phyloP scores from a whole-genome alignment of 2,329 filamentous ascomycete species.

The Onygenales sp. region DNA sequence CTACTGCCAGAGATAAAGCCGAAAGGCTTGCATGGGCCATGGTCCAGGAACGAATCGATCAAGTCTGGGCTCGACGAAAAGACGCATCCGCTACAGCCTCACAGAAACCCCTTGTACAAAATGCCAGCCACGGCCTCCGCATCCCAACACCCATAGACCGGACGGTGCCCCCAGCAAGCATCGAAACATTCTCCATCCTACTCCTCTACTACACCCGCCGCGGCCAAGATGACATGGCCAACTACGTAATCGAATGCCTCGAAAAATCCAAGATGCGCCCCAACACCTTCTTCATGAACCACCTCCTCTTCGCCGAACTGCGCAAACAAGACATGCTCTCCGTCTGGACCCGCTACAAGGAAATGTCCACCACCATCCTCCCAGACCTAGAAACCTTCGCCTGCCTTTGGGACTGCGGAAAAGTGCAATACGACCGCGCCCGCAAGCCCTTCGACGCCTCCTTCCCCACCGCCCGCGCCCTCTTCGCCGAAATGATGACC shows the following conservation, averaged over 20 bases:
- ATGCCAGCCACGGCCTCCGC: slow-evolving; percentile 13
- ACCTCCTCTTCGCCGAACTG: slow-evolving; percentile 59
- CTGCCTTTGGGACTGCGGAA: slow-evolving; percentile 51
- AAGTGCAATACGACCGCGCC: slow-evolving; percentile 39
- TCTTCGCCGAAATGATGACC: slow-evolving; percentile 43
- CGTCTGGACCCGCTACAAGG: slow-evolving; percentile 48
- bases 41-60: slow-evolving; percentile 58
- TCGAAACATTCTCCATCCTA: slow-evolving; percentile 70
- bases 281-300: slow-evolving; percentile 70
- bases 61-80: slow-evolving; percentile 38
- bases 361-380: slow-evolving; percentile 44
- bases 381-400: slow-evolving; percentile 63
- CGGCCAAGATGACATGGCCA: slow-evolving; percentile 48
- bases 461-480: slow-evolving; percentile 34
- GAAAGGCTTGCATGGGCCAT: slow-evolving; percentile 66
- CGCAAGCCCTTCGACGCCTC: slow-evolving; percentile 36
- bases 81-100: slow-evolving; percentile 15
- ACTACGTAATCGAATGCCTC: slow-evolving; percentile 54
- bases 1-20: slow-evolving; percentile 48
- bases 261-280: slow-evolving; percentile 54
- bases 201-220: slow-evolving; percentile 62
- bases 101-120: slow-evolving; percentile 19
- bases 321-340: slow-evolving; percentile 47
- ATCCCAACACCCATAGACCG: slow-evolving; percentile 33
- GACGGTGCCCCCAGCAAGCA: slow-evolving; percentile 50